Evolutionary conservation across 306 rosid species (phyloP), one percentile per base, ranked within the genome.

Genomic region (Casuarina equisetifolia): DNA sequence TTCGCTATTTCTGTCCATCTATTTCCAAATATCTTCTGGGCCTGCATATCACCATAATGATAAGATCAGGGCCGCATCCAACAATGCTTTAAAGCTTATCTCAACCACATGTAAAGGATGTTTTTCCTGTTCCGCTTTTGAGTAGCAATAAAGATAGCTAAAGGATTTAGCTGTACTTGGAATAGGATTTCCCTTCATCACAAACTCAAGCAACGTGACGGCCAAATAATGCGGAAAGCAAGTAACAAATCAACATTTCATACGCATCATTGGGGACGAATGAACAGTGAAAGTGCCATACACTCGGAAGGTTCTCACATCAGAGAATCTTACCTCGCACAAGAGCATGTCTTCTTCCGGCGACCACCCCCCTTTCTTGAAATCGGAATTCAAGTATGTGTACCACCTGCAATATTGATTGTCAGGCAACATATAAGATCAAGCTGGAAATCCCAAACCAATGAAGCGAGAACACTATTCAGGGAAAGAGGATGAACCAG

Each of bases 321-420:
- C 11, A 20, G 51, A 80, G 78, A 57, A 78, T 43, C 46, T 59
- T 87, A 95, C 99, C 97, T 96, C 97, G 61, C 99, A 96, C 70
- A 96, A 91, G 80, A 96, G 97, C 85, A 90, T 75, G 77, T 93
- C 99, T 87, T 96, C 99, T 67, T 96, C 99, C 6, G 94, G 97
- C 25, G 99, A 91, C 99, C 99, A 96, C 10, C 99, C 99, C 54
- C 99, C 99, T 88, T 93, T 96, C 88, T 96, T 96, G 90, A 96
- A 96, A 79, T 93, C 97, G 63, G 99, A 96, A 90, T 96, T 96
- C 88, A 96, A 87, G 77, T 96, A 96, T 6, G 99, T 96, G 89
- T 90, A 96, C 99, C 99, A 96, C 83, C 99, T 96, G 91, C 63
- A 71, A 76, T 70, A 77, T 57, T 10, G 80, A 79, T 12, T 76